Evolutionary conservation across 305 asterid genomes (phyloP).

Genomic region (Striga hermonthica): DNA sequence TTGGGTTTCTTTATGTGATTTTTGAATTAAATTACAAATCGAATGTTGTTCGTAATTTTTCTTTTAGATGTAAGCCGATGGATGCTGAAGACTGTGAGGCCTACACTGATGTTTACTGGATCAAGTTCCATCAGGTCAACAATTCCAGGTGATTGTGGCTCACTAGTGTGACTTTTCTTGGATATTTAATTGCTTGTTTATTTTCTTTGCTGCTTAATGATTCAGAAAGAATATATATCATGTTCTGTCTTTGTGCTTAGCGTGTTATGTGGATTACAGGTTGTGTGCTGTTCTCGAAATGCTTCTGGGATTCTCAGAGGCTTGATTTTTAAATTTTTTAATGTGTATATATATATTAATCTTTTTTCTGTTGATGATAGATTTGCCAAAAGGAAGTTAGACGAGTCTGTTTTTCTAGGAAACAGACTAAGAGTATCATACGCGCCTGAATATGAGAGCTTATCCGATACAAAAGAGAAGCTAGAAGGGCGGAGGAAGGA

Average conservation of each 20-base stretch:
- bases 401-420: slow-evolving; percentile 70
- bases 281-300: not conserved
- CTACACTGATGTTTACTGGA: slow-evolving; percentile 83
- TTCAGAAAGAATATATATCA: slow-evolving; percentile 7
- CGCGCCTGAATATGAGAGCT: slow-evolving; percentile 70
- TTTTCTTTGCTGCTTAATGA: not conserved
- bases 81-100: slow-evolving; percentile 86
- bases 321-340: not conserved
- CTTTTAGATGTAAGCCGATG: slow-evolving; percentile 80
- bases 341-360: not conserved
- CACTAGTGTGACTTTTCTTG: slow-evolving; percentile 11
- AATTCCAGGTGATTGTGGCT: slow-evolving; percentile 65
- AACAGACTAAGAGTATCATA: slow-evolving; percentile 65
- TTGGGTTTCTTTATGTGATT: not conserved
- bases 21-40: slow-evolving; percentile 2
- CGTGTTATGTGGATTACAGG: too few species aligned
- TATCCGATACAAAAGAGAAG: slow-evolving; percentile 69
- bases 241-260: not conserved
- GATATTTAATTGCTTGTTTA: slow-evolving; percentile 6
- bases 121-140: slow-evolving; percentile 62
- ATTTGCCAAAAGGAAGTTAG: slow-evolving; percentile 86
- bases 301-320: not conserved
- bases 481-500: slow-evolving; percentile 79
- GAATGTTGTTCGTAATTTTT: slow-evolving; percentile 19
- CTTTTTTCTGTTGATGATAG: slow-evolving; percentile 32